phyloP scores from a whole-genome alignment of 2,329 filamentous ascomycete species.

The Cryphonectria nitschkei region DNA sequence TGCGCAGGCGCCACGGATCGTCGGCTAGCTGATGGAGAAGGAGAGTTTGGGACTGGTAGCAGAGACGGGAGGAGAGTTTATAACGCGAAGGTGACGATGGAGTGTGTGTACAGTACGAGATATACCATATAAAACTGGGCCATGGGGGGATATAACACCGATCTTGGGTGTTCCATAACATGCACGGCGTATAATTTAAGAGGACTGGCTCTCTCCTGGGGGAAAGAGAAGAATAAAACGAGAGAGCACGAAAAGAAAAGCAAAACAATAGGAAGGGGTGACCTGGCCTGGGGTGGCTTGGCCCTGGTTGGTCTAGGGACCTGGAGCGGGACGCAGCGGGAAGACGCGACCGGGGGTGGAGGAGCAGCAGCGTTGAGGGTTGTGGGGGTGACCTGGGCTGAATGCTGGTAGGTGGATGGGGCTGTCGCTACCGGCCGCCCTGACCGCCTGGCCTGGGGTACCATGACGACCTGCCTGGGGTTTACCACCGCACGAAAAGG shows the following conservation, averaged over 20 bases:
- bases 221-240: not conserved
- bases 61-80: not conserved
- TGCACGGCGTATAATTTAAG: not conserved
- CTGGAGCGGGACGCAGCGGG: constrained; percentile 2
- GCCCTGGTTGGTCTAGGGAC: not conserved
- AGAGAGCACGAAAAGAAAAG: too few relatives aligned
- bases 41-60: not conserved
- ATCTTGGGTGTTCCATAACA: not conserved
- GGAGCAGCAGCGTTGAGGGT: not conserved
- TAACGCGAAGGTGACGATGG: not conserved
- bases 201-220: not conserved
- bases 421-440: not conserved
- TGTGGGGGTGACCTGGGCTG: not conserved
- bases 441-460: constrained; percentile 11
- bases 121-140: not conserved
- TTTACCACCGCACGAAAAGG: not conserved
- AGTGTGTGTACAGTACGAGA: not conserved
- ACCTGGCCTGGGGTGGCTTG: not conserved
- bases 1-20: not conserved
- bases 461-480: not conserved
- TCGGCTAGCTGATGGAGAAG: not conserved
- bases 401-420: constrained; percentile 1
- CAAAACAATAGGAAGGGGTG: constrained; percentile 2
- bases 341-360: not conserved
- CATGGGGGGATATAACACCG: not conserved